Base-by-base conservation (phyloP, 495 filamentous ascomycete genomes). In the Penicillium taxi region DNA sequence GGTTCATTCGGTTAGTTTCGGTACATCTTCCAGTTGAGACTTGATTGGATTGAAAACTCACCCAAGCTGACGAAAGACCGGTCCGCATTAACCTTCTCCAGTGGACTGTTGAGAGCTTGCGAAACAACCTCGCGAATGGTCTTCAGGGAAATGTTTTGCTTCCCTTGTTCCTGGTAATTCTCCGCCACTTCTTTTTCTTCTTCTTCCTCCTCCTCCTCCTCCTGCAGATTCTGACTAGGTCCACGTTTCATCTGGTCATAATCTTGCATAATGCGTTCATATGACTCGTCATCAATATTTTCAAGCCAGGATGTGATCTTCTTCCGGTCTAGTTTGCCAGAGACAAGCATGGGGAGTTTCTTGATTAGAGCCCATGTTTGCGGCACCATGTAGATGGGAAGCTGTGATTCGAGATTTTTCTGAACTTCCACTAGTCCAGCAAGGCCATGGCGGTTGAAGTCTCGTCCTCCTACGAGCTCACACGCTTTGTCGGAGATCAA, bases 321-420 rank as follows among this genome's bases (percentile, higher is more conserved):
- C 38, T 73, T 72, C 6, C 67, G 48, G 38, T 73, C 69, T 9
- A 71, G 42, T 39, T 74, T 74, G 8, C 68, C 68, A 14, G 68
- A 72, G 1, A 69, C 62, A 25, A 67, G 55, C 56, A 69, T 64
- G 2, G 70, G 70, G 3, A 74, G 40, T 11, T 48, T 54, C 19
- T 63, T 57, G 18, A 73, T 44, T 4, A 64, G 43, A 9, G 63
- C 61, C 62, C 63, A 74, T 1, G 59, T 55, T 14, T 67, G 53
- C 1, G 69, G 69, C 4, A 71, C 58, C 70, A 74, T 74, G 45
- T 72, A 71, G 4, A 57, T 40, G 1, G 69, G 69, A 2, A 73
- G 37, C 23, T 64, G 56, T 1, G 22, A 28, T 32, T 60, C 53
- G 17, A 69, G 48, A 19, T 26, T 56, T 24, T 60, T 54, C 38